Evolutionary conservation across 169 alveolate species (phyloP).

Genomic region (Plasmodium vivax): DNA sequence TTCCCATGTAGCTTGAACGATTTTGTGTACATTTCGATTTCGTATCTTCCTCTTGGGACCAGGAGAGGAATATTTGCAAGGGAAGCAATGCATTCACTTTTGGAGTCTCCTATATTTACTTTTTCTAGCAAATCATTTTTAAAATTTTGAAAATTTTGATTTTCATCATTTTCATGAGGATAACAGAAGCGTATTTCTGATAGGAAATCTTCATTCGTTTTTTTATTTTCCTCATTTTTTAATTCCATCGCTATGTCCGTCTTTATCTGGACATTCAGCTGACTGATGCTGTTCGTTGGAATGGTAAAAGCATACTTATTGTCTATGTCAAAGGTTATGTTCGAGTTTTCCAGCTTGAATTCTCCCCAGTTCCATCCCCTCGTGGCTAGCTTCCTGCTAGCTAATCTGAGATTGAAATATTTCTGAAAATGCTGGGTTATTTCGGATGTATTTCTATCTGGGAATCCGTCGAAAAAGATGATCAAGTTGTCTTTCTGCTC

Average conservation of each 20-base stretch:
- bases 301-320: slow-evolving; percentile 85
- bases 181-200: slow-evolving; percentile 74
- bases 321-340: slow-evolving; percentile 81
- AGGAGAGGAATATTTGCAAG: slow-evolving; percentile 93
- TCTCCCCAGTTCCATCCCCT: slow-evolving; percentile 94
- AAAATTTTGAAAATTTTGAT: slow-evolving; percentile 56
- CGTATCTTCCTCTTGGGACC: slow-evolving; percentile 97
- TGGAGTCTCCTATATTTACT: slow-evolving; percentile 92
- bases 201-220: slow-evolving; percentile 37
- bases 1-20: slow-evolving; percentile 96
- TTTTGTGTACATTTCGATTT: slow-evolving; percentile 91
- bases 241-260: slow-evolving; percentile 91
- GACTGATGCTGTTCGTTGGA: slow-evolving; percentile 85
- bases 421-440: slow-evolving; percentile 88
- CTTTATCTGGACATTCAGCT: slow-evolving; percentile 88
- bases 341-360: slow-evolving; percentile 84
- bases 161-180: slow-evolving; percentile 72
- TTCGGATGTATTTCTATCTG: slow-evolving; percentile 78
- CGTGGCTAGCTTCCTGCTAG: slow-evolving; percentile 80
- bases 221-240: slow-evolving; percentile 69
- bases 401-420: slow-evolving; percentile 82
- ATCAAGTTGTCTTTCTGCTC: slow-evolving; percentile 43
- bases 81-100: slow-evolving; percentile 92
- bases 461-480: slow-evolving; percentile 67
- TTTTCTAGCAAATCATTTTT: slow-evolving; percentile 85